These are phyloP conservation scores for Hypoxylon sp. DNA, from an alignment of 2,329 filamentous ascomycete genomes.

Conservation along the genomic window DNA sequence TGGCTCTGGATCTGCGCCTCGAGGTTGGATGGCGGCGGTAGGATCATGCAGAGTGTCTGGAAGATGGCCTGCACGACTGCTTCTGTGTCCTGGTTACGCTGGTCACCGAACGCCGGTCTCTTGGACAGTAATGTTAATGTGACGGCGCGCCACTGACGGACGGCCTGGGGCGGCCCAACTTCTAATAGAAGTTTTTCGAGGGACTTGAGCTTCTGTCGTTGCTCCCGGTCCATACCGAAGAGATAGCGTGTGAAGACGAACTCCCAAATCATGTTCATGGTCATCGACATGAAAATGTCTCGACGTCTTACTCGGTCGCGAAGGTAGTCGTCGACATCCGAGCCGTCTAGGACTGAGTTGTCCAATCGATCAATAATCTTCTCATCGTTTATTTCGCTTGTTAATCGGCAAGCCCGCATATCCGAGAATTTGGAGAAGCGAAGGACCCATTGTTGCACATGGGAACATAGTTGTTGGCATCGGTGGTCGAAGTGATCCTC, in stretches of 20 bases:
- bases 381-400: constrained; percentile 87
- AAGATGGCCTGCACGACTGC: constrained; percentile 95
- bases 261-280: constrained; percentile 99
- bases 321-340: constrained; percentile 90
- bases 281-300: constrained; percentile 98
- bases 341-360: constrained; percentile 93
- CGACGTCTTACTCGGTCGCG: constrained; percentile 88
- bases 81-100: constrained; percentile 91
- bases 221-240: constrained; percentile 98
- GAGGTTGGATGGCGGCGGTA: constrained; percentile 86
- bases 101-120: constrained; percentile 81
- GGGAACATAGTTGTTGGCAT: constrained; percentile 93
- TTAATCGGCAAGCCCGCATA: constrained; percentile 85
- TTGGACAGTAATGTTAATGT: constrained; percentile 90
- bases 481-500: constrained; percentile 96
- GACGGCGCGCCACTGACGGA: constrained; percentile 96
- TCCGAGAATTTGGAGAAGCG: constrained; percentile 99
- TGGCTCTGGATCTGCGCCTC: constrained; percentile 86
- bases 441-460: constrained; percentile 97
- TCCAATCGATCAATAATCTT: constrained; percentile 95
- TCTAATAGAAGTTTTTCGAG: constrained; percentile 93
- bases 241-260: constrained; percentile 98
- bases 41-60: constrained; percentile 82
- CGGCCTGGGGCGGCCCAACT: constrained; percentile 87
- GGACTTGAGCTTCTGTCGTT: constrained; percentile 95